Percentiles rank a stretch among this genome's conserved stretches.
phyloP scores from a whole-genome alignment of 2,329 filamentous ascomycete species.

The Ophiostoma fasciatum region DNA sequence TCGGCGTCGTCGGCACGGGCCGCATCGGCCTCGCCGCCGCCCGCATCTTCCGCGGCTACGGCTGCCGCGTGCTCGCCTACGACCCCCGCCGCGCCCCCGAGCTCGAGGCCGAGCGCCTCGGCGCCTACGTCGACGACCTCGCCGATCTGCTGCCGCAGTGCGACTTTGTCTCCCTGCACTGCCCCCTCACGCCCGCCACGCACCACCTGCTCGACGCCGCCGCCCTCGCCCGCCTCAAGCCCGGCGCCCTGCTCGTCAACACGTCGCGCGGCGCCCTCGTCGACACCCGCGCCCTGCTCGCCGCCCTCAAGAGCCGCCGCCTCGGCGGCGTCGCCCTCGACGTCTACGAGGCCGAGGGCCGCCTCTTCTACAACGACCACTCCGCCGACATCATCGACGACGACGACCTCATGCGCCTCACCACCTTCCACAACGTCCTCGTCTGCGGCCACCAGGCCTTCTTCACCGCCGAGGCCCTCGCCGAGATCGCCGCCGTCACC shows the following conservation, averaged over 20 bases:
- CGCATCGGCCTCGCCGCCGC: slow-evolving; percentile 49
- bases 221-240: slow-evolving; percentile 40
- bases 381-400: slow-evolving; percentile 51
- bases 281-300: slow-evolving; percentile 43
- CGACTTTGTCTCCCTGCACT: slow-evolving; percentile 52
- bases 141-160: slow-evolving; percentile 37
- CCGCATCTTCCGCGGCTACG: slow-evolving; percentile 48
- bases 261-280: slow-evolving; percentile 53
- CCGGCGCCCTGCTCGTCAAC: slow-evolving; percentile 47
- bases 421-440: slow-evolving; percentile 54
- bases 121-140: slow-evolving; percentile 36
- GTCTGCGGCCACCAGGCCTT: slow-evolving; percentile 56
- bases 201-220: slow-evolving; percentile 43
- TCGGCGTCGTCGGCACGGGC: slow-evolving; percentile 51
- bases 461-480: slow-evolving; percentile 50
- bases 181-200: slow-evolving; percentile 46
- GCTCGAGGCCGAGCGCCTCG: slow-evolving; percentile 27
- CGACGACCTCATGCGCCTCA: slow-evolving; percentile 48
- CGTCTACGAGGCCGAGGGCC: slow-evolving; percentile 52
- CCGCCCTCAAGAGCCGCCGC: slow-evolving; percentile 42
- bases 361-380: slow-evolving; percentile 51
- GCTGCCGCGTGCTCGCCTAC: slow-evolving; percentile 45
- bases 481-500: slow-evolving; percentile 47
- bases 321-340: slow-evolving; percentile 50
- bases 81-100: slow-evolving; percentile 39